These are phyloP conservation scores for Yarrowia keelungensis DNA, from an alignment of 805 yeast genomes.

Conservation along the genomic window DNA sequence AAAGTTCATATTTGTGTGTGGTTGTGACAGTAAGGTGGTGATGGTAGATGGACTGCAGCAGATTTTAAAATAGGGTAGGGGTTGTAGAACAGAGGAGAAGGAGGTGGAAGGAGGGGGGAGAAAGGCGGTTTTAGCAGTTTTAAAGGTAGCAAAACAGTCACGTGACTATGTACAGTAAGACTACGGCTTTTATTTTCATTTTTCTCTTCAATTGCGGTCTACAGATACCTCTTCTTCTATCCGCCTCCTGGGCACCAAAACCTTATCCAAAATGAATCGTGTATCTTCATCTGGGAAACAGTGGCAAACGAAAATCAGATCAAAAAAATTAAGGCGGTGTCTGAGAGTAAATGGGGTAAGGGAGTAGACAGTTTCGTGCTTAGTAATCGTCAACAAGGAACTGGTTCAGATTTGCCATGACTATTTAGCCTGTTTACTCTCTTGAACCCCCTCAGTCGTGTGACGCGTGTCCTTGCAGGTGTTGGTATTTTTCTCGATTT, in stretches of 20 bases:
- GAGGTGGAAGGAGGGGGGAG: background rate
- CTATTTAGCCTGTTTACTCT: too few species aligned
- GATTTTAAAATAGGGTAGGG: constrained; percentile 29
- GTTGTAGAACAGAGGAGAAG: constrained; percentile 12
- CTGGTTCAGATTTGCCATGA: too few species aligned
- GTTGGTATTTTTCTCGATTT: too few species aligned
- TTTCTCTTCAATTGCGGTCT: background rate
- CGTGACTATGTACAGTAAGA: too few species aligned
- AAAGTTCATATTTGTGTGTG: constrained; percentile 66
- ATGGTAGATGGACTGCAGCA: background rate
- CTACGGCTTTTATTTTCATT: too few species aligned
- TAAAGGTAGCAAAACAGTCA: too few species aligned
- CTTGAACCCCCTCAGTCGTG: too few species aligned
- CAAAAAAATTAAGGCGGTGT: background rate
- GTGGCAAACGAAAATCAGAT: background rate
- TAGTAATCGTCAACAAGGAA: too few species aligned
- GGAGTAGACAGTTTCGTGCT: too few species aligned
- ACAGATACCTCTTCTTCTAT: background rate
- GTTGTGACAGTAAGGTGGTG: background rate
- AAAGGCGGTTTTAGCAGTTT: too few species aligned
- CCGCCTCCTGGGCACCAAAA: constrained; percentile 12
- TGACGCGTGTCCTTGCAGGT: too few species aligned
- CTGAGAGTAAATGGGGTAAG: too few species aligned
- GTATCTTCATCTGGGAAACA: constrained; percentile 1
- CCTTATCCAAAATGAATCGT: constrained; percentile 8